Conservation (phyloP, 2,329 filamentous ascomycete species). For the Pseudofabraea citricarpa region DNA sequence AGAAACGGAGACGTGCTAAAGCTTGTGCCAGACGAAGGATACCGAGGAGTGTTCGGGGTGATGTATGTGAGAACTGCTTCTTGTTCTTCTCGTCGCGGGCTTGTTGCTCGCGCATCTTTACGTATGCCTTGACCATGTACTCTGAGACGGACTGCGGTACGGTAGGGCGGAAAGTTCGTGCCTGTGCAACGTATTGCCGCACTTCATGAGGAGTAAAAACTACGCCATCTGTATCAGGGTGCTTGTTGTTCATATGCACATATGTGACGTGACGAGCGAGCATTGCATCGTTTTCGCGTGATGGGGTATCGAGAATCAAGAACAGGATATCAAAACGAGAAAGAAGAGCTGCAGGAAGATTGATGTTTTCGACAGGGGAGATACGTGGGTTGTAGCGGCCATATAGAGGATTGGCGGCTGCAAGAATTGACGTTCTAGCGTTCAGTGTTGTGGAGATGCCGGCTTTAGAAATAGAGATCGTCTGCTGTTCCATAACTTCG, state of each 20-base stretch:
- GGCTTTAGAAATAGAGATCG: constrained; percentile 80
- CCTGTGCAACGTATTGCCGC: constrained; percentile 90
- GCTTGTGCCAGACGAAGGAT: constrained; percentile 92
- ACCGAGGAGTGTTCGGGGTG: constrained; percentile 87
- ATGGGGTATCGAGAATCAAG: constrained; percentile 90
- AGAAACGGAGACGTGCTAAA: constrained; percentile 86
- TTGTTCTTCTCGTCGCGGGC: constrained; percentile 86
- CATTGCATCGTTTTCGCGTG: constrained; percentile 84
- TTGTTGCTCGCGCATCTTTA: constrained; percentile 87
- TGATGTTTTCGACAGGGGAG: constrained; percentile 98
- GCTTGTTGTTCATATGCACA: constrained; percentile 94
- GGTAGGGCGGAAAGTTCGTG: constrained; percentile 80
- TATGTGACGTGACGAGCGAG: constrained; percentile 92
- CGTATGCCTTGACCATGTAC: constrained; percentile 96
- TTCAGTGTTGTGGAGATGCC: constrained; percentile 97
- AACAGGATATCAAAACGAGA: constrained; percentile 98
- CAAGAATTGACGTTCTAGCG: constrained; percentile 90
- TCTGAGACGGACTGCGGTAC: constrained; percentile 84
- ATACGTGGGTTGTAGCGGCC: constrained; percentile 97
- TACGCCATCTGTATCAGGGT: constrained; percentile 74
- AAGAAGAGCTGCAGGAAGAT: constrained; percentile 91
- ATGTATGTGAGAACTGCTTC: constrained; percentile 91
- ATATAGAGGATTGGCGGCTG: constrained; percentile 94
- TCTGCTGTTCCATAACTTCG: constrained; percentile 87
- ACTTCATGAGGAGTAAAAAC: constrained; percentile 92